A percentile compares a stretch with the other conserved stretches of the same genome.
These are phyloP conservation scores for Dactylellina cionopaga DNA, from an alignment of 2,329 filamentous ascomycete species.

Conservation along the genomic window DNA sequence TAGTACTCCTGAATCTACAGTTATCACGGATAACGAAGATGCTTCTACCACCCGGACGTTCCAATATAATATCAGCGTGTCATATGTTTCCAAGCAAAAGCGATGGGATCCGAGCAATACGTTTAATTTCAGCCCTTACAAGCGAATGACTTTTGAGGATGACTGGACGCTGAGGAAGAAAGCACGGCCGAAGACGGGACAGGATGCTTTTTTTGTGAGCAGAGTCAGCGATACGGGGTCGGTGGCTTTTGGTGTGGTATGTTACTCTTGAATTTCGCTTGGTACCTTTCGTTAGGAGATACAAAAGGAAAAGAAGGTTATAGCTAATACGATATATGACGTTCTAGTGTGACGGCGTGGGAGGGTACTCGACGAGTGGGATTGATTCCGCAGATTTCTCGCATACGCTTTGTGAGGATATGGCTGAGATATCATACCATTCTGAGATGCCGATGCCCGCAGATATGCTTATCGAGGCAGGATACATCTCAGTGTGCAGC, in stretches of 20 bases:
- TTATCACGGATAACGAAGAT: conserved; percentile 34
- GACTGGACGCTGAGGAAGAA: conserved; percentile 65
- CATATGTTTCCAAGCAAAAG: conserved; percentile 77
- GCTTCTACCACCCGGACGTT: conserved; percentile 17
- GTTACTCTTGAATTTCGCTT: conserved; percentile 2
- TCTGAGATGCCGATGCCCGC: conserved; percentile 62
- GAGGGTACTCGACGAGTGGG: conserved; percentile 91
- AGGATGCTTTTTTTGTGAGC: conserved; percentile 95
- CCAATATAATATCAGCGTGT: conserved; percentile 75
- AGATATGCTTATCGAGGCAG: conserved; percentile 76
- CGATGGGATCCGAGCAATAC: conserved; percentile 76
- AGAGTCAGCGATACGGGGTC: conserved; percentile 76
- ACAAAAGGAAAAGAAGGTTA: neutral
- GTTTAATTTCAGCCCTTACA: conserved; percentile 75
- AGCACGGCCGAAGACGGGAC: conserved; percentile 79
- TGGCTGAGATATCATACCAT: conserved; percentile 78
- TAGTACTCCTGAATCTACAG: conserved; percentile 21
- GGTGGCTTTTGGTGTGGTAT: conserved; percentile 79
- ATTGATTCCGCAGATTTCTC: conserved; percentile 96
- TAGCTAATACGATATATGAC: conserved; percentile 3
- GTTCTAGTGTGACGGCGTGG: conserved; percentile 81
- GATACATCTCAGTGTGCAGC: conserved; percentile 81
- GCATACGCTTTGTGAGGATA: conserved; percentile 90
- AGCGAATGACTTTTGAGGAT: conserved; percentile 68
- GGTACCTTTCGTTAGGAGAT: too few relatives aligned